These are phyloP conservation scores for Alisma plantagoaquatica DNA, from an alignment of 106 monocot genomes.

Conservation along the genomic window DNA sequence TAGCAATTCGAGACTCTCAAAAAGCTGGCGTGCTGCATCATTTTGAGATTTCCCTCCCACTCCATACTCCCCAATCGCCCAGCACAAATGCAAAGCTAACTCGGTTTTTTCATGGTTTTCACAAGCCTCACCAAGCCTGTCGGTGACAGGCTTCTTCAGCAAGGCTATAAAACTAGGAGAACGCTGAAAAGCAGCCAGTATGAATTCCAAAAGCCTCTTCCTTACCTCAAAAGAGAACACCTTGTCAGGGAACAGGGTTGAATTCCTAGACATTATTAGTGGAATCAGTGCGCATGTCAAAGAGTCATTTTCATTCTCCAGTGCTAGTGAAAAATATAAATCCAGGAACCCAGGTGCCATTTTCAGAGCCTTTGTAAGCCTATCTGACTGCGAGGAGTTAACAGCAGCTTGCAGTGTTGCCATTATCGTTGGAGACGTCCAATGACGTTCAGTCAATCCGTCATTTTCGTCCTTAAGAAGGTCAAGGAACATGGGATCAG, in stretches of 20 bases:
- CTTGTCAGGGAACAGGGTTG: constrained; percentile 80
- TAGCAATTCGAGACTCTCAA: constrained; percentile 90
- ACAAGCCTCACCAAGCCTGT: constrained; percentile 79
- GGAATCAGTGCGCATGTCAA: constrained; percentile 84
- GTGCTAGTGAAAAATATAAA: constrained; percentile 56
- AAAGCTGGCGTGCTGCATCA: constrained; percentile 78
- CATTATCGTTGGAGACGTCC: constrained; percentile 64
- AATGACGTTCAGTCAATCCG: constrained; percentile 73
- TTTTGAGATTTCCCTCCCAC: constrained; percentile 66
- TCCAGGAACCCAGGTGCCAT: constrained; percentile 72
- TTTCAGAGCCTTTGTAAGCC: constrained; percentile 56
- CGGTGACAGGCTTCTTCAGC: constrained; percentile 55
- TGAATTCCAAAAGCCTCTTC: constrained; percentile 67
- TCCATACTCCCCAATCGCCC: constrained; percentile 96
- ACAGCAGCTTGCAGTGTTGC: constrained; percentile 59
- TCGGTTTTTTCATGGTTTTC: constrained; percentile 77
- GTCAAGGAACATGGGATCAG: constrained; percentile 88
- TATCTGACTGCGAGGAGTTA: constrained; percentile 50
- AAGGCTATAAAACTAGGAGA: constrained; percentile 76
- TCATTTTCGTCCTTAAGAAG: constrained; percentile 98
- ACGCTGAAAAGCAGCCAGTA: constrained; percentile 72
- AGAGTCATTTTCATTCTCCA: constrained; percentile 70
- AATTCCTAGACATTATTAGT: constrained; percentile 84
- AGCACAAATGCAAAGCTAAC: constrained; percentile 79
- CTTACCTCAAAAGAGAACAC: constrained; percentile 72